A percentile compares a stretch with the other conserved stretches of the same genome.
These are phyloP conservation scores for Solanum infundibuliforme DNA, from an alignment of 257 asterid genomes.

Conservation along the genomic window DNA sequence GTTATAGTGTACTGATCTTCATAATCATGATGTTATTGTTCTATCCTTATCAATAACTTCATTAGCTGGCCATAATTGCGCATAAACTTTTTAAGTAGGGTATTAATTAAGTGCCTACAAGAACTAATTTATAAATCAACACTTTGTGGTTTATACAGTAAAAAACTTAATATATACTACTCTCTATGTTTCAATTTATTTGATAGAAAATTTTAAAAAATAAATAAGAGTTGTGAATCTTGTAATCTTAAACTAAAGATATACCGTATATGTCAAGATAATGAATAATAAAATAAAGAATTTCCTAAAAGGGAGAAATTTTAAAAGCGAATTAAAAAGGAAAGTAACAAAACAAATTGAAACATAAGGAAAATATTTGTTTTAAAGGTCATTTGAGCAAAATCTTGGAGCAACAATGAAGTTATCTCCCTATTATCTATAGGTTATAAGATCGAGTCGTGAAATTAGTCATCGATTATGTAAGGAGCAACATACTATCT, in stretches of 20 bases:
- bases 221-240: too few species aligned
- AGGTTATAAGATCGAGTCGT: neutral
- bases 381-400: neutral
- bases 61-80: conserved; percentile 5
- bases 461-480: neutral
- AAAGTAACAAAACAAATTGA: too few species aligned
- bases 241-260: too few species aligned
- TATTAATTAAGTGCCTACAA: neutral
- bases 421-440: neutral
- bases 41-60: conserved; percentile 25
- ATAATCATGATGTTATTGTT: conserved; percentile 39
- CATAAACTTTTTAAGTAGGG: neutral
- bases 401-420: neutral
- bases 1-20: conserved; percentile 17
- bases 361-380: neutral
- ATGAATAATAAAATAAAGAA: too few species aligned
- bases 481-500: neutral
- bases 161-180: neutral
- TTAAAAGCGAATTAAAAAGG: too few species aligned
- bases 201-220: too few species aligned
- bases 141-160: neutral
- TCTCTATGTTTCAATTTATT: too few species aligned
- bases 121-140: neutral
- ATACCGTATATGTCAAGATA: too few species aligned
- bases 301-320: neutral